Conservation (phyloP, 441 rosid species). For the Aquilaria agallochum region DNA sequence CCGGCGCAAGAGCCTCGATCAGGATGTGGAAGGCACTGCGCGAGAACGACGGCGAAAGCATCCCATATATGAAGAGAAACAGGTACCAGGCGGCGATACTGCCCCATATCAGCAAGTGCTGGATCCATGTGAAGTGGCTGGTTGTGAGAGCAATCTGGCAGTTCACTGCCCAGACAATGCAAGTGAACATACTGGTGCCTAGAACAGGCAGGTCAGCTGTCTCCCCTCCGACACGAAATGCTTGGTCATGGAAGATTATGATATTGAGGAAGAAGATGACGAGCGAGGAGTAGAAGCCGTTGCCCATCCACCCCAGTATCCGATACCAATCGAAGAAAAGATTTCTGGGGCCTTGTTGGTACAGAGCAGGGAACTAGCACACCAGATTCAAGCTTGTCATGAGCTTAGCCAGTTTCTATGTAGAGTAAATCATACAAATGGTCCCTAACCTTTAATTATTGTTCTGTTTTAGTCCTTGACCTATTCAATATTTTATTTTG, state of each 20-base stretch:
- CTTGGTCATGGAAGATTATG: slow-evolving; percentile 23
- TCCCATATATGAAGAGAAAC: slow-evolving; percentile 45
- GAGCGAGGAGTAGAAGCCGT: slow-evolving; percentile 45
- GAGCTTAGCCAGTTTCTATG: too few relatives aligned
- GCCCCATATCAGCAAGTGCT: slow-evolving; percentile 72
- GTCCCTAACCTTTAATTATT: too few relatives aligned
- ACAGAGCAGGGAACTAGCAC: slow-evolving; percentile 59
- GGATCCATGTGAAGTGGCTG: slow-evolving; percentile 79
- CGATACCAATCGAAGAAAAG: slow-evolving; percentile 53
- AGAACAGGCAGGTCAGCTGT: slow-evolving; percentile 39
- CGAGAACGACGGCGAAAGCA: slow-evolving; percentile 40
- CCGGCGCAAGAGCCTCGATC: slow-evolving; percentile 38
- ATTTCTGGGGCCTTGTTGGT: slow-evolving; percentile 64
- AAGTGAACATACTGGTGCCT: slow-evolving; percentile 50
- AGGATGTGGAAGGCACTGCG: slow-evolving; percentile 33
- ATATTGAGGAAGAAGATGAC: slow-evolving; percentile 41
- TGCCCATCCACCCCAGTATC: slow-evolving; percentile 57
- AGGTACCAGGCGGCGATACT: slow-evolving; percentile 62
- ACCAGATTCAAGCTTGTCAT: too few relatives aligned
- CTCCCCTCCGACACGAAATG: slow-evolving; percentile 36
- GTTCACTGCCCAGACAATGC: slow-evolving; percentile 62
- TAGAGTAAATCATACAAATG: too few relatives aligned
- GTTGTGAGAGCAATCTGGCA: slow-evolving; percentile 58
- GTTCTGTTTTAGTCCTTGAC: too few relatives aligned
- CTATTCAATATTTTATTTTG: too few relatives aligned